Conservation (phyloP, 768 basidiomycete species). For the Pisolithus microcarpus region DNA sequence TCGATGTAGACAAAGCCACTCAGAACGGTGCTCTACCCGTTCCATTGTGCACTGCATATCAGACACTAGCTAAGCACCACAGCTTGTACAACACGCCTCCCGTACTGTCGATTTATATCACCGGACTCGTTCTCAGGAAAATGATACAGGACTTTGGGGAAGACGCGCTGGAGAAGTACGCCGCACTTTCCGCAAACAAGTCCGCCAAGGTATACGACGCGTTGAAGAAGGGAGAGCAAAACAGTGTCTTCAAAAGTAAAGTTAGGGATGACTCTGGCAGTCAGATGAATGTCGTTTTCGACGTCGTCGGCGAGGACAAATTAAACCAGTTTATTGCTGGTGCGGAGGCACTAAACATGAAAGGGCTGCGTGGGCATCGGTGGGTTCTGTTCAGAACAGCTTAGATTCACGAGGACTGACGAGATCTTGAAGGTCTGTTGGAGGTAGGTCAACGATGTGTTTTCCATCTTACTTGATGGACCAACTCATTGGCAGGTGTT, state of each 20-base stretch:
- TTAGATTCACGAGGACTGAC: constrained; percentile 11
- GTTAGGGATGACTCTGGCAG: constrained; percentile 74
- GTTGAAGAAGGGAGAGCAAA: constrained; percentile 61
- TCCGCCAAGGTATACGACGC: constrained; percentile 68
- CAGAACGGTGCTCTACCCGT: constrained; percentile 66
- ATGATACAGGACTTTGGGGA: constrained; percentile 35
- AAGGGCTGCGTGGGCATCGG: constrained; percentile 90
- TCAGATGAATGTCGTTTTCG: constrained; percentile 95
- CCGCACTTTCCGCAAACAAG: constrained; percentile 63
- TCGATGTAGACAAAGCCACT: constrained; percentile 77
- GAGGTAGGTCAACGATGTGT: constrained; percentile 28
- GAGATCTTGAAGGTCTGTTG: constrained; percentile 40
- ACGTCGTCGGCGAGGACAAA: constrained; percentile 61
- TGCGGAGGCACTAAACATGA: constrained; percentile 74
- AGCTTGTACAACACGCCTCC: constrained; percentile 93
- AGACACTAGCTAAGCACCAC: constrained; percentile 64
- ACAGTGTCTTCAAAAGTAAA: constrained; percentile 63
- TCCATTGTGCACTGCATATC: constrained; percentile 78
- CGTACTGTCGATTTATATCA: constrained; percentile 84
- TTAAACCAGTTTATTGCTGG: constrained; percentile 73
- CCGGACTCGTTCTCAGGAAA: constrained; percentile 74
- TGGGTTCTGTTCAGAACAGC: constrained; percentile 32
- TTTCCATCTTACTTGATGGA: background rate
- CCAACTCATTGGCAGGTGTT: constrained; percentile 41
- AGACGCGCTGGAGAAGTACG: constrained; percentile 50